Base-by-base conservation (phyloP, 352 stramenopile genomes). In the Thalassiosira ordinaria region DNA sequence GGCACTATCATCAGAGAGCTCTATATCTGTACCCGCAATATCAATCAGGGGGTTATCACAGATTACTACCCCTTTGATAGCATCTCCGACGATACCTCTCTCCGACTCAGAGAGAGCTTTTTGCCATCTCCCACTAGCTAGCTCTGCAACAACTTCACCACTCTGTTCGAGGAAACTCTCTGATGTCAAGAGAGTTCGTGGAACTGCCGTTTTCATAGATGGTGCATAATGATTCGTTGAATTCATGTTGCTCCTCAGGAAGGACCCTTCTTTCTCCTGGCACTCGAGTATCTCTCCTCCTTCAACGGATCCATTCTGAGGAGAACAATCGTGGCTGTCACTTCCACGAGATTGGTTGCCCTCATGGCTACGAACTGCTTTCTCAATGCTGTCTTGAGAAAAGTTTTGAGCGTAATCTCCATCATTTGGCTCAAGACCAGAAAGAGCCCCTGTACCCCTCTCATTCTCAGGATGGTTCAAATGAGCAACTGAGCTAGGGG, bases 111-210 rank as follows among this genome's bases (percentile, higher is more conserved):
- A 35, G 20, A 82, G 52, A 56, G 26, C 62, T 57, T 76, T 71
- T 18, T n/a, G n/a, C 83, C 83, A 89, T 18, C 67, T 24, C 0
- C 78, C 82, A 44, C 73, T 72, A 24, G 71, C 77, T n/a, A 92
- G 46, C 16, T 83, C 69, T 14, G 65, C 63, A 68, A 89, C 61
- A 13, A 74, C 22, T 70, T 88, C 69, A 7, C 79, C 74, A 69
- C 68, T 89, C 1, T 47, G 65, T 64, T 92, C 84, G 7, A 92
- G 46, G 39, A 92, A 92, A 20, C 2, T 63, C 57, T 92, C 87
- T n/a, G 82, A 84, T 33, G 84, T 87, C 9, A 92, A 72, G 11
- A 90, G 24, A 71, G 31, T 71, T 22, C 86, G 53, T 33, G 68
- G 60, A 33, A 49, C 26, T 8, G 5, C 18, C 6, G 4, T 31